These are phyloP conservation scores for Pyrrhoderma lamaoense DNA, from an alignment of 1,284 basidiomycete genomes.

Conservation along the genomic window DNA sequence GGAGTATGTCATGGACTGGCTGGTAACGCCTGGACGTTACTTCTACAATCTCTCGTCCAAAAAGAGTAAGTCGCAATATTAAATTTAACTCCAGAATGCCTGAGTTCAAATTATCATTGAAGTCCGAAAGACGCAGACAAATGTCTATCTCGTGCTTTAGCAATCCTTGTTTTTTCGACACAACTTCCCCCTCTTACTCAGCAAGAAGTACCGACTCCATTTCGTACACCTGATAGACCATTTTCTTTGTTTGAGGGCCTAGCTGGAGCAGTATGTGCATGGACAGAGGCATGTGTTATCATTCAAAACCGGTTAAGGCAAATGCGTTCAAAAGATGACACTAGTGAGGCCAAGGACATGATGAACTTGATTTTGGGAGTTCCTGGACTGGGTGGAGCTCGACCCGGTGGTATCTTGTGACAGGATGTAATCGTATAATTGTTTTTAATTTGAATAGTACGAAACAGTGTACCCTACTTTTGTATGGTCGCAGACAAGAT, in stretches of 20 bases:
- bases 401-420: background rate
- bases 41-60: background rate
- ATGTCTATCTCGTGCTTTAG: conserved; percentile 6
- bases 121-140: conserved; percentile 2
- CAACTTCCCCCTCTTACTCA: conserved; percentile 6
- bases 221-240: conserved; percentile 12
- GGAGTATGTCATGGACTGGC: conserved; percentile 11
- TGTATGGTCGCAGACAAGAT: too few relatives aligned
- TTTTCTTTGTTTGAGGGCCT: conserved; percentile 14
- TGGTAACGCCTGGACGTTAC: conserved; percentile 13
- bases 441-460: too few relatives aligned
- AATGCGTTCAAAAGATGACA: background rate
- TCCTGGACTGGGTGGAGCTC: conserved; percentile 11
- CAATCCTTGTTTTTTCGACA: conserved; percentile 10
- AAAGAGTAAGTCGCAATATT: conserved; percentile 2
- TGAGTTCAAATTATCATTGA: background rate
- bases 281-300: conserved; percentile 14
- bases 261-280: conserved; percentile 14
- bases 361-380: conserved; percentile 2
- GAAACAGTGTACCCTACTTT: too few relatives aligned
- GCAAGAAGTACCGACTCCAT: background rate
- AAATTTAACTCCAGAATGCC: background rate
- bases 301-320: conserved; percentile 6
- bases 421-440: too few relatives aligned
- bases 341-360: background rate